Conservation (phyloP, 2,329 filamentous ascomycete genomes). For the Alternaria sp. region DNA sequence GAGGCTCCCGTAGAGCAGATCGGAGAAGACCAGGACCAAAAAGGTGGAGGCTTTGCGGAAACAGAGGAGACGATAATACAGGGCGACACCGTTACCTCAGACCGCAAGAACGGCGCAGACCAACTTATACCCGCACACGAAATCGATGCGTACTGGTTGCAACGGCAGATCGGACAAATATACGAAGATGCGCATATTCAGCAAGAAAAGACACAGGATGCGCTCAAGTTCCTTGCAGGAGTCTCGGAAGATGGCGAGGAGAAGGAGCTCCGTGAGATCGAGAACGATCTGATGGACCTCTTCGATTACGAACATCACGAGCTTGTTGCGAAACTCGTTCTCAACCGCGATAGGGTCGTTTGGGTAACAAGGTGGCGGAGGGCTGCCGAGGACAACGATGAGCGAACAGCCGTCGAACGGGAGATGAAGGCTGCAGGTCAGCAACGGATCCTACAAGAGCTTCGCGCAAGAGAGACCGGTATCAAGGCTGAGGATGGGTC, state of each 20-base stretch:
- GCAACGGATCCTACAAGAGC: slow-evolving; percentile 85
- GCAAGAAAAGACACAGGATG: slow-evolving; percentile 88
- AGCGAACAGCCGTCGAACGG: slow-evolving; percentile 79
- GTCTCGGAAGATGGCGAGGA: slow-evolving; percentile 80
- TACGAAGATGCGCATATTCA: slow-evolving; percentile 94
- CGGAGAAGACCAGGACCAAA: slow-evolving; percentile 60
- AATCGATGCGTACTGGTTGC: slow-evolving; percentile 97
- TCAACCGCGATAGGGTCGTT: slow-evolving; percentile 91
- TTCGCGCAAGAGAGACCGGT: slow-evolving; percentile 74
- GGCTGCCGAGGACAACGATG: slow-evolving; percentile 78
- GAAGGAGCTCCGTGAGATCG: slow-evolving; percentile 87
- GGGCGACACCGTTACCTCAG: slow-evolving; percentile 62
- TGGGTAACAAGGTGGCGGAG: slow-evolving; percentile 91
- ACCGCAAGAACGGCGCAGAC: slow-evolving; percentile 56
- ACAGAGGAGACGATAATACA: slow-evolving; percentile 87
- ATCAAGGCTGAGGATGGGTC: slow-evolving; percentile 64
- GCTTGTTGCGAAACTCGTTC: slow-evolving; percentile 87
- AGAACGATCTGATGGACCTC: slow-evolving; percentile 97
- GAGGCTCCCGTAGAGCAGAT: slow-evolving; percentile 68
- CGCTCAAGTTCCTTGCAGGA: slow-evolving; percentile 82
- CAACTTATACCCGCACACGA: slow-evolving; percentile 80
- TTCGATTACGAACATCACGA: slow-evolving; percentile 98
- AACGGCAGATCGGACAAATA: slow-evolving; percentile 86
- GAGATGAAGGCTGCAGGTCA: slow-evolving; percentile 93
- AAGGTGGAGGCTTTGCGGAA: slow-evolving; percentile 60